Evolutionary conservation across 495 filamentous ascomycete species (phyloP), one percentile per base, ranked within the genome.

Genomic region (Podospora pseudoanserina): DNA sequence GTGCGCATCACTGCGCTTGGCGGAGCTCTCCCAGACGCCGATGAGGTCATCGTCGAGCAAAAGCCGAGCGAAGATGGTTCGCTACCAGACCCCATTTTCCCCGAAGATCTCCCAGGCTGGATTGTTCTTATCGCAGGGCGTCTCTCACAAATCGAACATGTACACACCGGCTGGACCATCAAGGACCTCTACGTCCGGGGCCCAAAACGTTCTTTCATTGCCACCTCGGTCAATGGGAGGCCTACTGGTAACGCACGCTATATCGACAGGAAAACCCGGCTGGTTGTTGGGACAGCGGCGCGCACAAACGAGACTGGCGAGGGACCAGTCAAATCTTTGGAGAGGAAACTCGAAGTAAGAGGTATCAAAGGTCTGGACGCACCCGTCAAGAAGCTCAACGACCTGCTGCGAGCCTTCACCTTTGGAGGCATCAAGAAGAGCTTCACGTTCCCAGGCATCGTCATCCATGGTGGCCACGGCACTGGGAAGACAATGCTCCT

Each of bases 401-500:
- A 89, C 53, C 84, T 87, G 28, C 81, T 96, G 26, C 76, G 82
- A 20, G 82, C 85, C 59, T 88, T 92, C 67, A 86, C 63, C 72
- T 27, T 68, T 73, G 53, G 70, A 70, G 28, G 74, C 74, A 32
- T 77, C 59, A 72, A 49, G 69, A 74, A 67, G 71, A 67, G 67
- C 73, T 67, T 75, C 69, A 78, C 85, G 54, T 84, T 69, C 26
- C 66, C 85, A 57, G 82, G 88, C 34, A 85, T 95, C 60, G 79
- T 97, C 68, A 81, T 99, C 57, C 87, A 95, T 79, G 92, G 95
- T 58, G 86, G 91, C 63, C 87, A 91, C 71, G 90, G 95, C 67
- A 95, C 90, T 0, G 93, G 93, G 2, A 97, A 96, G 76, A 89
- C 87, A 18, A 80, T 89, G 67, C 79, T 96, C 16, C 77, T 97